Evolutionary conservation across 225 moss, liverwort and hornwort genomes (phyloP).

Genomic region (Climacium dendroides): DNA sequence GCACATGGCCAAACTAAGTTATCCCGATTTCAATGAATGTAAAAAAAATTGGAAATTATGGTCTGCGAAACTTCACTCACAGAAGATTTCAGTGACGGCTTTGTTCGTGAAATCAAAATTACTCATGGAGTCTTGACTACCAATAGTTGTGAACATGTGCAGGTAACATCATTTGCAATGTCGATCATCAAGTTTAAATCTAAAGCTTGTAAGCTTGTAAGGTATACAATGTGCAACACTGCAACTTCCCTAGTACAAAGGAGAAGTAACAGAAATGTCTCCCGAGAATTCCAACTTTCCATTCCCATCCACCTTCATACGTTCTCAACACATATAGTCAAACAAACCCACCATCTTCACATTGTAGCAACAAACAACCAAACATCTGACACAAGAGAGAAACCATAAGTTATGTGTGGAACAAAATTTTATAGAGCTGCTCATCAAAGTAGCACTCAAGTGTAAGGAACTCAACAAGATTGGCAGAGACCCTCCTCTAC

Average conservation of each 20-base stretch:
- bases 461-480: not conserved
- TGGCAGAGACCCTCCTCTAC: constrained; percentile 3
- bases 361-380: not conserved
- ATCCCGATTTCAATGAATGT: not conserved
- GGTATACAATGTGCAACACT: not conserved
- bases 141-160: not conserved
- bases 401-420: not conserved
- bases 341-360: not conserved
- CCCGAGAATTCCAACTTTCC: not conserved
- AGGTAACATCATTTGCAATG: not conserved
- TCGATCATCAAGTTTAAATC: not conserved
- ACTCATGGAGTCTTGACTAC: not conserved
- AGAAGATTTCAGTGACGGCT: not conserved
- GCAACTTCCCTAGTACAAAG: not conserved
- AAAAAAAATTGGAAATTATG: not conserved
- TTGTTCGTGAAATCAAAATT: not conserved
- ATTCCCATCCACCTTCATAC: not conserved
- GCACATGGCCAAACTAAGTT: not conserved
- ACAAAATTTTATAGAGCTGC: constrained; percentile 12
- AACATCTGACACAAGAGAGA: not conserved
- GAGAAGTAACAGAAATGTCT: not conserved
- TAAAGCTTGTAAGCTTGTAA: no score
- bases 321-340: not conserved
- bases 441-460: not conserved
- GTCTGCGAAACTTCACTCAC: no score